Percentiles rank a stretch among this genome's conserved stretches.
Evolutionary conservation across 2,329 filamentous ascomycete species (phyloP).

Genomic region (Helotiales sp.): DNA sequence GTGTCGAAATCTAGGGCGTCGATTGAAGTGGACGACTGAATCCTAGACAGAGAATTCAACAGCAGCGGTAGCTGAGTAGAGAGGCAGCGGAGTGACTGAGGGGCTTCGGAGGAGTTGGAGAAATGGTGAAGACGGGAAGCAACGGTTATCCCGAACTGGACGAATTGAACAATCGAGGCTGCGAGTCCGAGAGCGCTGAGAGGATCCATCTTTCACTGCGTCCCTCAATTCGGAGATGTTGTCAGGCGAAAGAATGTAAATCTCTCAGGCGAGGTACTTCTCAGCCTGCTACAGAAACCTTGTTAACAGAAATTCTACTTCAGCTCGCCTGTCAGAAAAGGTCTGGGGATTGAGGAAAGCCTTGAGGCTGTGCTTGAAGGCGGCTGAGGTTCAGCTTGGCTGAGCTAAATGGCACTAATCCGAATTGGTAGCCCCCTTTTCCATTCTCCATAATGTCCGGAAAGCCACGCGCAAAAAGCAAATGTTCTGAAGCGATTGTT

Average conservation of each 20-base stretch:
- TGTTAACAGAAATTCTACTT: background rate
- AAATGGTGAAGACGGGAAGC: constrained; percentile 14
- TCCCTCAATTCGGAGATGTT: background rate
- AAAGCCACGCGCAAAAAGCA: too few species aligned
- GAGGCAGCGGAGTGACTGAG: constrained; percentile 16
- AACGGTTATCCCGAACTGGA: constrained; percentile 18
- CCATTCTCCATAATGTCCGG: too few species aligned
- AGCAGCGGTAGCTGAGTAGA: constrained; percentile 17
- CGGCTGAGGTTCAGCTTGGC: background rate
- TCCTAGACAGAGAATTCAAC: constrained; percentile 13
- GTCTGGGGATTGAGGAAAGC: background rate
- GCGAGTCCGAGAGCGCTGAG: constrained; percentile 20
- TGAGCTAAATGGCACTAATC: background rate
- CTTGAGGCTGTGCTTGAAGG: background rate
- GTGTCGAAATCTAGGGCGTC: constrained; percentile 19
- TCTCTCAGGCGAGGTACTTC: background rate
- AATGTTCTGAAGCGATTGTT: too few species aligned
- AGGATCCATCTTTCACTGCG: constrained; percentile 13
- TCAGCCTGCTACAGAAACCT: background rate
- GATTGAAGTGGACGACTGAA: constrained; percentile 12
- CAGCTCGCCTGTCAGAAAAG: background rate
- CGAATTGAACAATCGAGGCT: constrained; percentile 20
- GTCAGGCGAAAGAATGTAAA: background rate
- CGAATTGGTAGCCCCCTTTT: background rate
- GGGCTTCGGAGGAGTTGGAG: constrained; percentile 9